Percentiles rank a stretch among this genome's conserved stretches.
phyloP scores from a whole-genome alignment of 2,329 filamentous ascomycete genomes.

The Claviceps quebecensis region DNA sequence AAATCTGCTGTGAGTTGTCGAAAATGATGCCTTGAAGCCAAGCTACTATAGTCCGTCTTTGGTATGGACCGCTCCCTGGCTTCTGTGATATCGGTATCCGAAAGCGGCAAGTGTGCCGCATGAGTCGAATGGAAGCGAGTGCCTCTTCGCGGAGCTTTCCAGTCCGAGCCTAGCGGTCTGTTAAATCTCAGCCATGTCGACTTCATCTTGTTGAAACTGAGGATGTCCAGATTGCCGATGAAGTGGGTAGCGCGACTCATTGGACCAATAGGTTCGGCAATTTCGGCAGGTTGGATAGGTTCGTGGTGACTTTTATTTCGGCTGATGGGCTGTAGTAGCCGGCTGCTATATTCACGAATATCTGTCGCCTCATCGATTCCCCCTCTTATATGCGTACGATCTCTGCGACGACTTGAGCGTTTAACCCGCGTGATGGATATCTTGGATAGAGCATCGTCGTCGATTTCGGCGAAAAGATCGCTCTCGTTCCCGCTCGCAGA shows the following conservation, averaged over 20 bases:
- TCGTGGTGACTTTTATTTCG: background rate
- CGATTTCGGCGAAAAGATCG: constrained; percentile 9
- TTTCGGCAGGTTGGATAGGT: background rate
- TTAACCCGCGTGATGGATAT: constrained; percentile 9
- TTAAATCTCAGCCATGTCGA: background rate
- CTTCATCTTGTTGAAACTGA: constrained; percentile 1
- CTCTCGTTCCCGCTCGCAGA: constrained; percentile 8
- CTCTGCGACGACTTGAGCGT: constrained; percentile 16
- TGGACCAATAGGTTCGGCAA: no score
- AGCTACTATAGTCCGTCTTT: background rate
- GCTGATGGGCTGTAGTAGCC: background rate
- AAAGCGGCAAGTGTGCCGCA: background rate
- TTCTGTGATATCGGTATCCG: background rate
- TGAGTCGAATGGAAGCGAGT: background rate
- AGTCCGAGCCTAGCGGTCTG: background rate
- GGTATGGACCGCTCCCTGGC: constrained; percentile 2
- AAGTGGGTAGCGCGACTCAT: background rate
- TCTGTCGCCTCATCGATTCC: background rate
- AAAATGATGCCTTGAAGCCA: constrained; percentile 1
- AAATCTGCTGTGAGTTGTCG: constrained; percentile 4
- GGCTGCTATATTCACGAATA: constrained; percentile 1
- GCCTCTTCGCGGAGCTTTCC: constrained; percentile 1
- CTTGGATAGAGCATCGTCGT: constrained; percentile 13
- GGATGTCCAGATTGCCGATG: constrained; percentile 2
- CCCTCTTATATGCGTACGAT: constrained; percentile 8